phyloP scores from a whole-genome alignment of 441 rosid genomes.

The Syzygium malaccense region DNA sequence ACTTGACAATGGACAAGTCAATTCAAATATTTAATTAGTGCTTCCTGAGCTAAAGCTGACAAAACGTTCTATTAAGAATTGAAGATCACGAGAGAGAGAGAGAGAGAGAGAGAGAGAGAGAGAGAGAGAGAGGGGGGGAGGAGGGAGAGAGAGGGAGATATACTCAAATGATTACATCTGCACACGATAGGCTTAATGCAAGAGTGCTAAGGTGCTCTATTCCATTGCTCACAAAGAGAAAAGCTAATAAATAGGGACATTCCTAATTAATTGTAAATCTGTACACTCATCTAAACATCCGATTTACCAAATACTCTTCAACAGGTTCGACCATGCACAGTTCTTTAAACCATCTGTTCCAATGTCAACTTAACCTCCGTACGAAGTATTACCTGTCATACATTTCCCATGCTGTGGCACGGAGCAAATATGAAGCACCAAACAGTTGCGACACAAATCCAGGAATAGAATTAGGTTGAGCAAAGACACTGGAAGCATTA shows the following conservation, averaged over 20 bases:
- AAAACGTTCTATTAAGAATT: too few species aligned
- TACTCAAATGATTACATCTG: too few species aligned
- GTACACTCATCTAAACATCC: too few species aligned
- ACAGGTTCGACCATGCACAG: background rate
- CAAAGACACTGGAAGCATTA: slow-evolving; percentile 41
- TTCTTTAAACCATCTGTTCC: background rate
- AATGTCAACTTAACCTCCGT: background rate
- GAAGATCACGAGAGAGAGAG: too few species aligned
- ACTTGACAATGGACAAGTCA: background rate
- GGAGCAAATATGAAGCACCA: slow-evolving; percentile 85
- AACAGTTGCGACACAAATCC: slow-evolving; percentile 3
- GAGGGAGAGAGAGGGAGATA: background rate
- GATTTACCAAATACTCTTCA: background rate
- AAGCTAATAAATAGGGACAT: too few species aligned
- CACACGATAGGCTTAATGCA: background rate
- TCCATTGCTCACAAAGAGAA: background rate
- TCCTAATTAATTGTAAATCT: too few species aligned
- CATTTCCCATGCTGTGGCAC: slow-evolving; percentile 89
- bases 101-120: too few species aligned
- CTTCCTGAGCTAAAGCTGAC: too few species aligned
- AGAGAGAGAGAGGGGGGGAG: too few species aligned
- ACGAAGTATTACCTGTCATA: slow-evolving; percentile 62
- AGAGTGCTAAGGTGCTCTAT: background rate
- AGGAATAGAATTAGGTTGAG: slow-evolving; percentile 70
- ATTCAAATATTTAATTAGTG: background rate